A percentile compares a stretch with the other conserved stretches of the same genome.
phyloP scores from a whole-genome alignment of 1,139 yeast species.

The Suhomyces panamericanus region DNA sequence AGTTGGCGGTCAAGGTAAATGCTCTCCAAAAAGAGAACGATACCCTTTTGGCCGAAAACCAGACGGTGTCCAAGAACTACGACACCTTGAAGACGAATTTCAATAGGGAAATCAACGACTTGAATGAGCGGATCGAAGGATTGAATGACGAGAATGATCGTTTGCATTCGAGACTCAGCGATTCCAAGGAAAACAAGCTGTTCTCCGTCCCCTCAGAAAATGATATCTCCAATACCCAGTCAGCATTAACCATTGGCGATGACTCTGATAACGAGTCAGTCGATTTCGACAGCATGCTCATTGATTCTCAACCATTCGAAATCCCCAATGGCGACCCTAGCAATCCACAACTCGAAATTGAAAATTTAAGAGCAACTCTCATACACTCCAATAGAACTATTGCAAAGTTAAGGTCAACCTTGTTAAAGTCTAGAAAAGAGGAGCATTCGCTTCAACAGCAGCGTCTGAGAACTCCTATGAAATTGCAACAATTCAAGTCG shows the following conservation, averaged over 20 bases:
- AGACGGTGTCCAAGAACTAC: constrained; percentile 39
- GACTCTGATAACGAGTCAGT: constrained; percentile 30
- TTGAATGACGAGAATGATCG: constrained; percentile 67
- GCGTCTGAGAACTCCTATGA: constrained; percentile 16
- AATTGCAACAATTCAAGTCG: constrained; percentile 17
- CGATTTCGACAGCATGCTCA: constrained; percentile 38
- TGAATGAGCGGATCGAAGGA: constrained; percentile 52
- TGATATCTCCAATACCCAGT: constrained; percentile 6
- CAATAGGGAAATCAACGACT: constrained; percentile 43
- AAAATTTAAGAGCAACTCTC: constrained; percentile 66
- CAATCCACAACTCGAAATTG: constrained; percentile 59
- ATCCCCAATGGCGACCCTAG: constrained; percentile 42
- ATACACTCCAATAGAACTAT: constrained; percentile 65
- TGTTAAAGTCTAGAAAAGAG: constrained; percentile 43
- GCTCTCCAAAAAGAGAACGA: constrained; percentile 49
- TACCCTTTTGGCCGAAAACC: constrained; percentile 43
- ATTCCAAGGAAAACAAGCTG: constrained; percentile 8
- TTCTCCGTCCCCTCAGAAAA: constrained; percentile 1
- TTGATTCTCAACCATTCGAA: constrained; percentile 31
- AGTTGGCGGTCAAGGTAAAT: constrained; percentile 33
- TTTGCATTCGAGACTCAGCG: constrained; percentile 43
- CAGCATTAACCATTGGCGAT: constrained; percentile 18
- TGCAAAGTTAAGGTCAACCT: constrained; percentile 51
- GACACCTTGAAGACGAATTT: constrained; percentile 34
- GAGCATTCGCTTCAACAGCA: constrained; percentile 14